phyloP scores from a whole-genome alignment of 805 yeast genomes.

The Dipodascus albidus region DNA sequence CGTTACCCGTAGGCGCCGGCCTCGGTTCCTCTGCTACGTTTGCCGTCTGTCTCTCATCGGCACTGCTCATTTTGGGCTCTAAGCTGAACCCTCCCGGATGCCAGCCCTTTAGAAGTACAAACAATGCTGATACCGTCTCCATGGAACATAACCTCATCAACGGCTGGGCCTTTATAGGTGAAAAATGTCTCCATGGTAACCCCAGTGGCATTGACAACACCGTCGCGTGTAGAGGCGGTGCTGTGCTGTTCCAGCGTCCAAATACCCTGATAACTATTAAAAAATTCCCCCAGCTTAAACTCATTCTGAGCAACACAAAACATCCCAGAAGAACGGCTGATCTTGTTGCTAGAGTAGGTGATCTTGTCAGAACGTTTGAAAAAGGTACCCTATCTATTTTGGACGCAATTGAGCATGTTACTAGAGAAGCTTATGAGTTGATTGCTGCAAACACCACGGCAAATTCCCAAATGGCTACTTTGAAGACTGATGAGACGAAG shows the following conservation, averaged over 20 bases:
- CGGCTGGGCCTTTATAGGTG: conserved; percentile 85
- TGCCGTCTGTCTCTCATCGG: conserved; percentile 73
- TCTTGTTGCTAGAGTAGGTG: conserved; percentile 67
- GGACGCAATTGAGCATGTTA: conserved; percentile 64
- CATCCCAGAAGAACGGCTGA: conserved; percentile 83
- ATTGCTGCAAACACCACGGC: conserved; percentile 35
- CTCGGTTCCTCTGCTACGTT: conserved; percentile 89
- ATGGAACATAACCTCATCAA: conserved; percentile 41
- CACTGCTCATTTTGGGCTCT: conserved; percentile 32
- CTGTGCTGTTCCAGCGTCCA: conserved; percentile 73
- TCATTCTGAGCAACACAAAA: conserved; percentile 72
- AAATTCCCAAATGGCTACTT: conserved; percentile 31
- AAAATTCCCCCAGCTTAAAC: conserved; percentile 59
- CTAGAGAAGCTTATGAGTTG: conserved; percentile 58
- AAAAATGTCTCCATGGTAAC: conserved; percentile 89
- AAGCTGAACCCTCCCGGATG: not conserved
- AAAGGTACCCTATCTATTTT: conserved; percentile 45
- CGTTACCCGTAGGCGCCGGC: conserved; percentile 94
- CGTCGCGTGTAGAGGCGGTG: conserved; percentile 93
- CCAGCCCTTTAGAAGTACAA: no score
- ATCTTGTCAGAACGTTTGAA: conserved; percentile 41
- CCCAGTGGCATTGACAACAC: conserved; percentile 97
- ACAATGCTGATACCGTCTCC: conserved; percentile 1
- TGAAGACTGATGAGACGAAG: not conserved
- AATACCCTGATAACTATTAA: conserved; percentile 51